Percentiles rank a stretch among this genome's conserved stretches.
phyloP scores from a whole-genome alignment of 805 yeast species.

The Yamadazyma paraphyllophila region DNA sequence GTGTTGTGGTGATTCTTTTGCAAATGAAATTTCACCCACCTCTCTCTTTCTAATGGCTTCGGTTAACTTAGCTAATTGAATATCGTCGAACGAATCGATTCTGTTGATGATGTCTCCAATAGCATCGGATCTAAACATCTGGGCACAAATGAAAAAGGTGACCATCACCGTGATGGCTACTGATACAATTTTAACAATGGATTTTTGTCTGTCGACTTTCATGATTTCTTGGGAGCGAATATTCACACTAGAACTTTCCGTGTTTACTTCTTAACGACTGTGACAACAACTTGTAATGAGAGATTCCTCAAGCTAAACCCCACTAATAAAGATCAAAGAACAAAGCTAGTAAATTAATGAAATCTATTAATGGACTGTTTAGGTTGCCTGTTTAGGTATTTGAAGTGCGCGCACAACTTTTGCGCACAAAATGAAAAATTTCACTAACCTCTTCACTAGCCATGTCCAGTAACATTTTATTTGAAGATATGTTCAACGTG shows the following conservation, averaged over 20 bases:
- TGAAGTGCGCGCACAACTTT: not conserved
- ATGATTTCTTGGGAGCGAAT: not conserved
- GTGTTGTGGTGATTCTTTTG: too few species aligned
- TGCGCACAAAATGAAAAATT: conserved; percentile 1
- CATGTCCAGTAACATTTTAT: conserved; percentile 60
- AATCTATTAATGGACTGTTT: not conserved
- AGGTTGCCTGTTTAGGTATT: not conserved
- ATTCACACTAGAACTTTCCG: too few species aligned
- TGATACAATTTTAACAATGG: not conserved
- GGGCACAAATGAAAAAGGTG: not conserved
- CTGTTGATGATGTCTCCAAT: not conserved
- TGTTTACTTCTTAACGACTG: too few species aligned
- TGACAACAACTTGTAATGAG: not conserved
- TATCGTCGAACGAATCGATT: conserved; percentile 1
- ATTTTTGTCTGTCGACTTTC: not conserved
- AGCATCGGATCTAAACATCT: not conserved
- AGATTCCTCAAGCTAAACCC: not conserved
- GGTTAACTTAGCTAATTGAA: not conserved
- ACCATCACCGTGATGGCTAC: not conserved
- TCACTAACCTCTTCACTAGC: conserved; percentile 3
- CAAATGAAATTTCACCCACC: not conserved
- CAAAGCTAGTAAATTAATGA: not conserved
- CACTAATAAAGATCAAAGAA: not conserved
- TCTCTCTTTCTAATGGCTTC: conserved; percentile 2
- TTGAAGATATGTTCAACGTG: conserved; percentile 89